Conservation (phyloP, 768 basidiomycete genomes). For the Vishniacozyma victoriae region DNA sequence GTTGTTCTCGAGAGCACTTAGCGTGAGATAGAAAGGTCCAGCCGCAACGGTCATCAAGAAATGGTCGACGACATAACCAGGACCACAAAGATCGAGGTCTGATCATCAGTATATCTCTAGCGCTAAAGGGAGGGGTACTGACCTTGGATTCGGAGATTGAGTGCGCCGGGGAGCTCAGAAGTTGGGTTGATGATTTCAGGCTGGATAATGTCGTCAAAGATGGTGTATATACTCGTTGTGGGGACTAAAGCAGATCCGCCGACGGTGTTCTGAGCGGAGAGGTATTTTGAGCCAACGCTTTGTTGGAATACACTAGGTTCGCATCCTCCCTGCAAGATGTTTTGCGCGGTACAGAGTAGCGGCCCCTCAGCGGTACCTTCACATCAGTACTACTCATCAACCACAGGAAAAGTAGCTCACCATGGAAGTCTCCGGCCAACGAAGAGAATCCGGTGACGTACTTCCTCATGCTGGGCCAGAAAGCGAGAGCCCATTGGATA, state of each 20-base stretch:
- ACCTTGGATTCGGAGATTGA: conserved; percentile 12
- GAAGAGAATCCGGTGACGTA: conserved; percentile 24
- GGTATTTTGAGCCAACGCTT: conserved; percentile 24
- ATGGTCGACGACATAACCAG: conserved; percentile 4
- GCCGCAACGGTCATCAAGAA: conserved; percentile 29
- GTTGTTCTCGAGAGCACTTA: too few species aligned
- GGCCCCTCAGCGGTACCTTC: conserved; percentile 19
- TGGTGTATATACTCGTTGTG: conserved; percentile 28
- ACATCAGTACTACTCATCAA: not conserved
- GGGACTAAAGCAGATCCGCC: conserved; percentile 30
- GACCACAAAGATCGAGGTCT: not conserved
- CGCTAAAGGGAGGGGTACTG: not conserved
- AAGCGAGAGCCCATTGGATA: conserved; percentile 26
- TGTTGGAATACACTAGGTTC: conserved; percentile 36
- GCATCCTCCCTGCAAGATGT: conserved; percentile 21
- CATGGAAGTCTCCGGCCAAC: conserved; percentile 33
- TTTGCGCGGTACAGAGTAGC: conserved; percentile 12
- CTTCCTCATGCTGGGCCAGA: conserved; percentile 29
- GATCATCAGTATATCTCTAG: not conserved
- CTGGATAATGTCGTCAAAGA: conserved; percentile 36
- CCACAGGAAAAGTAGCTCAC: not conserved
- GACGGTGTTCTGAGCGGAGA: conserved; percentile 26
- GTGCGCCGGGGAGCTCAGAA: conserved; percentile 16
- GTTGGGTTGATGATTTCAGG: conserved; percentile 27
- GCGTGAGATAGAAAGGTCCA: conserved; percentile 28